Evolutionary conservation across 495 filamentous ascomycete species (phyloP), one percentile per base, ranked within the genome.

Genomic region (Aspergillus bertholletiae): DNA sequence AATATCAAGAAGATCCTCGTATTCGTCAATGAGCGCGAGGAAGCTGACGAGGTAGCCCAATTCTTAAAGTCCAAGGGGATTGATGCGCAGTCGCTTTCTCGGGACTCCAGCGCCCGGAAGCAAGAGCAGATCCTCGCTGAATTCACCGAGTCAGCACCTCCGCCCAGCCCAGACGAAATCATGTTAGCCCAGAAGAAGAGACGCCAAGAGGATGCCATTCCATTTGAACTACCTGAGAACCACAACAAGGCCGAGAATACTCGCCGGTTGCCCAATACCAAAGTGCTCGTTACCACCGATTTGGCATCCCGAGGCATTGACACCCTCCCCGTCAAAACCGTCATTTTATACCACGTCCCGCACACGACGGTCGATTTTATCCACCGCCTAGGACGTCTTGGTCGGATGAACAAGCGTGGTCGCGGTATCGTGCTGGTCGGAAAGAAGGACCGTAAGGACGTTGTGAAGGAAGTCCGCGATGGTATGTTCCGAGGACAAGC

Each of bases 281-380:
- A 91, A 62, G 95, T 97, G 1, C 84, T 98, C 17, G 92, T 98
- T 5, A 92, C 88, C 7, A 98, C 95, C 0, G 94, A 98, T 65
- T 77, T 98, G 43, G 88, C 88, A 17, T 96, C 92, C 17, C 78
- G 94, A 57, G 94, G 94, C 49, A 94, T 98, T 58, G 94, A 98
- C 64, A 98, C 94, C 0, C 68, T 96, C n/a, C 88, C 89, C 5
- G 92, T 97, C 7, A 80, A 88, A 54, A 90, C 93, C 55, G 92
- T 97, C 12, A 82, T 98, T 43, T 72, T 98, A 24, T 97, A 95
- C 67, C 92, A 97, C 68, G 93, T 97, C 22, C 94, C 94, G 8
- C 93, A 97, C 63, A 93, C 87, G 2, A 94, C 91, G 0, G 90
- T 97, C 54, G 94, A 98, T 73, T 97, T 98, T 62, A 96, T 97